phyloP scores from a whole-genome alignment of 352 stramenopile species.

The Globisporangium spinosum region DNA sequence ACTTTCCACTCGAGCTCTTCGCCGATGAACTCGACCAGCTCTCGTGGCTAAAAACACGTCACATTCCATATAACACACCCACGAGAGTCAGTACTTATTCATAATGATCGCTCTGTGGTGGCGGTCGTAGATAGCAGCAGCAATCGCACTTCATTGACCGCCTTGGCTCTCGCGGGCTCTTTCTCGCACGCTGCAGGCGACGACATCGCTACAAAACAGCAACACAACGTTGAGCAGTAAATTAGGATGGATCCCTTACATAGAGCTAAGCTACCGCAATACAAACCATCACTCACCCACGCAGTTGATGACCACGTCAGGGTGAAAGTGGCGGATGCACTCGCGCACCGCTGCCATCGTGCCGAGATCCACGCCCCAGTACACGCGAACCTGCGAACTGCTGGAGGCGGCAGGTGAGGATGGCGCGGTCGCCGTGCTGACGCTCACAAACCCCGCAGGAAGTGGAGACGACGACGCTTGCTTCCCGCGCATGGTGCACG shows the following conservation, averaged over 20 bases:
- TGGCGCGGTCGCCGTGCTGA: not conserved
- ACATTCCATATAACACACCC: not conserved
- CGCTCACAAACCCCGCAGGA: slow-evolving; percentile 24
- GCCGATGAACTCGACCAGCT: slow-evolving; percentile 31
- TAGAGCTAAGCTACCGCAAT: not conserved
- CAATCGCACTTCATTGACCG: slow-evolving; percentile 45
- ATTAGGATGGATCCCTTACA: not conserved
- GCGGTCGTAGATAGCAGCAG: not conserved
- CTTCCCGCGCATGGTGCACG: slow-evolving; percentile 35
- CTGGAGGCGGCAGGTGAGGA: not conserved
- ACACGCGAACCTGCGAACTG: slow-evolving; percentile 32
- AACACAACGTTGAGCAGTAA: not conserved
- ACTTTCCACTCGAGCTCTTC: slow-evolving; percentile 21
- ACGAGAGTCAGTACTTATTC: not conserved
- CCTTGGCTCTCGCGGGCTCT: slow-evolving; percentile 27
- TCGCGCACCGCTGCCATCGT: slow-evolving; percentile 25
- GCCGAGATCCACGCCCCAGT: slow-evolving; percentile 36
- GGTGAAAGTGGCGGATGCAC: slow-evolving; percentile 36
- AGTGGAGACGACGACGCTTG: slow-evolving; percentile 16
- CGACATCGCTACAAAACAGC: slow-evolving; percentile 35
- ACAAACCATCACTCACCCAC: slow-evolving; percentile 26
- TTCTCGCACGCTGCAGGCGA: slow-evolving; percentile 57
- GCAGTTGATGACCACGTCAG: slow-evolving; percentile 54
- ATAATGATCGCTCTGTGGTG: not conserved
- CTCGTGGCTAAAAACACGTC: slow-evolving; percentile 25